A percentile compares a stretch with the other conserved stretches of the same genome.
Conservation (phyloP, 2,329 filamentous ascomycete species). For the Chaetomium strumarium region DNA sequence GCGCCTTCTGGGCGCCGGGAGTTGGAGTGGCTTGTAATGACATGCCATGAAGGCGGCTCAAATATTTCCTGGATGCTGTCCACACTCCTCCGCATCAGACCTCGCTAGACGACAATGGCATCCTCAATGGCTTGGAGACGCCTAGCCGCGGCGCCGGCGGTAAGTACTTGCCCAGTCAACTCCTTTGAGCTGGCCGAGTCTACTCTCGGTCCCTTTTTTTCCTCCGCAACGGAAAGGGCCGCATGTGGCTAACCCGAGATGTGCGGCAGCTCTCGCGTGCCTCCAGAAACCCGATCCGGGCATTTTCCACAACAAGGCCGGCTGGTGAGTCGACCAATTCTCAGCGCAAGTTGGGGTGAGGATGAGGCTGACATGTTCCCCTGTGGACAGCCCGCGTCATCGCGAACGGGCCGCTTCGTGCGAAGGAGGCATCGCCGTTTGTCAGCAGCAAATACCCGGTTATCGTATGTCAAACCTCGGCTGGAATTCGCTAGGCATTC, state of each 20-base stretch:
- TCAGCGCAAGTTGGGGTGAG: background rate
- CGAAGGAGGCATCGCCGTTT: constrained; percentile 86
- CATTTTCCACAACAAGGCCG: constrained; percentile 82
- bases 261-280: constrained; percentile 54
- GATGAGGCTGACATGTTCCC: constrained; percentile 3
- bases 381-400: constrained; percentile 66
- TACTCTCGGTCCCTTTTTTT: constrained; percentile 2
- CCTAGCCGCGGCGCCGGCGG: constrained; percentile 50
- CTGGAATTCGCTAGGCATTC: constrained; percentile 7
- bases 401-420: constrained; percentile 76
- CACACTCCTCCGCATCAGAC: constrained; percentile 27
- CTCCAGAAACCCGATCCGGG: constrained; percentile 57
- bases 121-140: constrained; percentile 61
- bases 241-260: constrained; percentile 23
- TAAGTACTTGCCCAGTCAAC: constrained; percentile 35
- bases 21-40: constrained; percentile 17
- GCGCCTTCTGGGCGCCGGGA: constrained; percentile 16
- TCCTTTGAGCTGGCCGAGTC: background rate
- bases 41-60: constrained; percentile 17
- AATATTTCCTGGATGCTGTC: constrained; percentile 21
- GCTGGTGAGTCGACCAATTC: constrained; percentile 52
- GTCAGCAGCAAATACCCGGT: constrained; percentile 89
- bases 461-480: constrained; percentile 57
- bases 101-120: constrained; percentile 41
- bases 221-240: constrained; percentile 8